A percentile compares a stretch with the other conserved stretches of the same genome.
These are phyloP conservation scores for Agaricus subrufescens DNA, from an alignment of 768 basidiomycete genomes.

Conservation along the genomic window DNA sequence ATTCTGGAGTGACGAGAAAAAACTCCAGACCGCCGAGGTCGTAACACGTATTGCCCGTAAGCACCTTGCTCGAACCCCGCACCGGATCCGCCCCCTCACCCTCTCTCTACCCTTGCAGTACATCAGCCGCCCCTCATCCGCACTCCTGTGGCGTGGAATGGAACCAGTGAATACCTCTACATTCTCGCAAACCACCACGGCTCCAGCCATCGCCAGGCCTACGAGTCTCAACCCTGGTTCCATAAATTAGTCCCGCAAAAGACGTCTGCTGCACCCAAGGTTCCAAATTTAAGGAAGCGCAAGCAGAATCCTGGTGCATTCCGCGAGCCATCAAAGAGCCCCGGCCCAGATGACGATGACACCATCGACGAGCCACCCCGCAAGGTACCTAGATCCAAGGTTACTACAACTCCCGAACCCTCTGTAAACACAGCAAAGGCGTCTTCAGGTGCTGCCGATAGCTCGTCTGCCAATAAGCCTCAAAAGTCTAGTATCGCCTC, in stretches of 20 bases:
- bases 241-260: conserved; percentile 27
- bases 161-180: conserved; percentile 33
- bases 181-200: conserved; percentile 31
- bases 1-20: conserved; percentile 56
- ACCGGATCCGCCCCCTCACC: not conserved
- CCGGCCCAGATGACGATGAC: conserved; percentile 20
- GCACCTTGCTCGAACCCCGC: conserved; percentile 20
- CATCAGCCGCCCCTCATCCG: conserved; percentile 34
- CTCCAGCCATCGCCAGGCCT: conserved; percentile 23
- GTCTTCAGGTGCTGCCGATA: not conserved
- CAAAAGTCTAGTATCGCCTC: conserved; percentile 8
- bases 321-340: conserved; percentile 20
- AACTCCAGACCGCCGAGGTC: conserved; percentile 41
- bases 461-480: conserved; percentile 1
- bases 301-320: conserved; percentile 23
- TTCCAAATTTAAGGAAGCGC: conserved; percentile 29
- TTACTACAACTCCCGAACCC: not conserved
- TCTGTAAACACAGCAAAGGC: not conserved
- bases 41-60: conserved; percentile 52
- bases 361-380: conserved; percentile 23
- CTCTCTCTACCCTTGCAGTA: conserved; percentile 21
- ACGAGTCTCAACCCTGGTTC: conserved; percentile 28
- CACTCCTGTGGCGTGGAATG: conserved; percentile 39
- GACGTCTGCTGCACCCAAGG: conserved; percentile 19
- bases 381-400: conserved; percentile 20